Base-by-base conservation (phyloP, 208 protist genomes). In the Leishmania guyanensis region DNA sequence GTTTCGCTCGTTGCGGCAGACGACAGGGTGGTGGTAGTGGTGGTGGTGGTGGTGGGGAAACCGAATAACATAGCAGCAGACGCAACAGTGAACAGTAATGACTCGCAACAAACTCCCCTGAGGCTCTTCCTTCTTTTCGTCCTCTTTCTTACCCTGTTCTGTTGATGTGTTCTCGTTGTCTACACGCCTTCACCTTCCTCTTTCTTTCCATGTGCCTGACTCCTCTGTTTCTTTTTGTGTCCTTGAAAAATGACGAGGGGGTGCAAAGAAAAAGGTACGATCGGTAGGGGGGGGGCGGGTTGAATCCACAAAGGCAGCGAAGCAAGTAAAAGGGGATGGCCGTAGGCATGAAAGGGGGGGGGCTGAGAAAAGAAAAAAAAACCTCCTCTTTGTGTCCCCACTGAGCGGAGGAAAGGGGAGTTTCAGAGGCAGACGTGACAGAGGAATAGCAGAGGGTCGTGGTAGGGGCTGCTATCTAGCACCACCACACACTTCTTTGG, bases 251-350 rank as follows among this genome's bases (percentile, higher is more conserved):
- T 46, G 43, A 46, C 43, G 43, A 46, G 4, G 43, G 43, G 43
- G 43, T 6, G 43, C 43, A 53, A 79, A 48, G 46, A 69, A 50
- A 79, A 79, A 46, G 56, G 66, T 39, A 79, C 66, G 56, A 62
- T 62, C 16, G 75, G 33, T 29, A 65, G 29, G 12, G 22, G 60
- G 22, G 60, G 43, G 43, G 43, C 3, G 3, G 43, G 43, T 46
- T 46, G 43, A 46, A 46, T 46, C 4, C 43, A 46, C 43, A 46
- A 46, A 46, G 43, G 43, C 43, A 46, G 43, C 43, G 43, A 46
- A 46, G 43, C 43, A 46, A 46, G 43, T 46, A 46, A 46, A 46
- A 46, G 43, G 43, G 43, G 43, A 46, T 46, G 43, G 43, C 43
- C 4, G 43, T 46, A 46, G 43, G 43, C 43, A 46, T 46, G 43